phyloP scores from a whole-genome alignment of 2,329 filamentous ascomycete genomes.

The Phialophora tarda region DNA sequence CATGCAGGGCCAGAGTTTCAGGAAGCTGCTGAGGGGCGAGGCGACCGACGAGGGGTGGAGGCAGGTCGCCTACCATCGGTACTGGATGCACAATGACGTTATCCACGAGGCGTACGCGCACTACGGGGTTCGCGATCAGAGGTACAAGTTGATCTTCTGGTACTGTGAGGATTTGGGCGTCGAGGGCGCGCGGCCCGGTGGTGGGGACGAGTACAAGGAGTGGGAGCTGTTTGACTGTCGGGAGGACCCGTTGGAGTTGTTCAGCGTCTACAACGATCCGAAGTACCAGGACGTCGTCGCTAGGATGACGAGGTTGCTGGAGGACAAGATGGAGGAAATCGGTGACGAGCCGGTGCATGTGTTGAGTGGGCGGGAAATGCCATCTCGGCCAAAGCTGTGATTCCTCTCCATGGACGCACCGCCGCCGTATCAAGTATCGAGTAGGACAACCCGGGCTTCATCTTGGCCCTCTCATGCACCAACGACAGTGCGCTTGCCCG shows the following conservation, averaged over 20 bases:
- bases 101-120: constrained; percentile 59
- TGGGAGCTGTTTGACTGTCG: constrained; percentile 63
- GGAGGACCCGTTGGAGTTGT: constrained; percentile 57
- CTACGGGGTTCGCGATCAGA: constrained; percentile 58
- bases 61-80: constrained; percentile 61
- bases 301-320: constrained; percentile 51
- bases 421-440: too few species aligned
- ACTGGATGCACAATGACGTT: constrained; percentile 62
- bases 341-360: constrained; percentile 49
- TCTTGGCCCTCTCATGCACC: too few species aligned
- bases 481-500: too few species aligned
- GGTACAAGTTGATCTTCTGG: constrained; percentile 64
- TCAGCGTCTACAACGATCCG: constrained; percentile 53
- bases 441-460: too few species aligned
- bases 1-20: constrained; percentile 60
- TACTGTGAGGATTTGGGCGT: constrained; percentile 59
- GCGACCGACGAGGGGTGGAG: constrained; percentile 54
- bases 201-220: constrained; percentile 47
- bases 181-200: constrained; percentile 49
- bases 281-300: constrained; percentile 48
- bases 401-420: too few species aligned
- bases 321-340: constrained; percentile 60
- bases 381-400: too few species aligned
- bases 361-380: too few species aligned
- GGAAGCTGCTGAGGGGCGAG: constrained; percentile 45